These are phyloP conservation scores for Thermoascus crustaceus DNA, from an alignment of 2,329 filamentous ascomycete genomes.

Conservation along the genomic window DNA sequence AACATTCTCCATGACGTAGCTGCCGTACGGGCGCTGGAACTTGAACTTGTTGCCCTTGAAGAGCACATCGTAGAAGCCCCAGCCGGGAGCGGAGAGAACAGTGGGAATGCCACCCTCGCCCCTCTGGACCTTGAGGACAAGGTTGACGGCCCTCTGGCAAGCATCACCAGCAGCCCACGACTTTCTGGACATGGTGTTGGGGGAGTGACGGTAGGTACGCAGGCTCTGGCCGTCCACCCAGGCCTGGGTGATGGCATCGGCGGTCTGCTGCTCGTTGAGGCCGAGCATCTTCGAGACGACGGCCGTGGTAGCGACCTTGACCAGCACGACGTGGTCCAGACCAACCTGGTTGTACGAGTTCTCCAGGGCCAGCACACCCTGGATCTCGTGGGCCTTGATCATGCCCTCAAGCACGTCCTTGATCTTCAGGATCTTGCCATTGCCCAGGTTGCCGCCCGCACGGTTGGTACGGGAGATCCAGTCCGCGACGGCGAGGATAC, in stretches of 20 bases:
- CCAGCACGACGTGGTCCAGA: slow-evolving; percentile 91
- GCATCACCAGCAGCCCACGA: slow-evolving; percentile 98
- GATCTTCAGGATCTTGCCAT: slow-evolving; percentile 75
- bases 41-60: slow-evolving; percentile 94
- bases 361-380: slow-evolving; percentile 90
- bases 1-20: slow-evolving; percentile 99
- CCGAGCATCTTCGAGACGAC: slow-evolving; percentile 95
- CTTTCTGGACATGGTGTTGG: slow-evolving; percentile 99
- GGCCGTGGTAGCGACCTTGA: slow-evolving; percentile 93
- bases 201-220: slow-evolving; percentile 92
- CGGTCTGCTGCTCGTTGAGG: slow-evolving; percentile 79
- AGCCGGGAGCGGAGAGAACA: slow-evolving; percentile 82
- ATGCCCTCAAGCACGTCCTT: slow-evolving; percentile 90
- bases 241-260: slow-evolving; percentile 90
- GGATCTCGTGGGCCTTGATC: slow-evolving; percentile 99
- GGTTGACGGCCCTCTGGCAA: slow-evolving; percentile 88
- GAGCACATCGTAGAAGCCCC: slow-evolving; percentile 98
- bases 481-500: slow-evolving; percentile 92
- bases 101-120: slow-evolving; percentile 88
- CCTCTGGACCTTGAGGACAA: slow-evolving; percentile 82
- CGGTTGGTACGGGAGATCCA: slow-evolving; percentile 95
- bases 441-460: slow-evolving; percentile 64
- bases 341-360: slow-evolving; percentile 99
- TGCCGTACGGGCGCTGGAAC: slow-evolving; percentile 93
- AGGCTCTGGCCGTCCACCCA: slow-evolving; percentile 96